Percentiles rank a stretch among this genome's conserved stretches.
Conservation (phyloP, 495 filamentous ascomycete species). For the Annulohypoxylon nitens region DNA sequence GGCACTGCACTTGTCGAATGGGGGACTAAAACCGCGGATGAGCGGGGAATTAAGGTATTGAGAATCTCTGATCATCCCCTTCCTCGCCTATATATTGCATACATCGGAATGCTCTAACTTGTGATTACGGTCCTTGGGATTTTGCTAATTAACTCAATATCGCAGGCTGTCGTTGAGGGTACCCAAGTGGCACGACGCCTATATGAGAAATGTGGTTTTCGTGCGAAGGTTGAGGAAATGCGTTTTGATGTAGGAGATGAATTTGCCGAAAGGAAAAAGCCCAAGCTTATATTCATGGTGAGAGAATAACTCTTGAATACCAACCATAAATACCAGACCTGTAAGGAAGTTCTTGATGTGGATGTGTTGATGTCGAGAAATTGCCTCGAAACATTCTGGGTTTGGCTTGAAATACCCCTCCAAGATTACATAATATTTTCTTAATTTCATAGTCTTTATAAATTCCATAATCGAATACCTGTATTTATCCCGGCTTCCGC, state of each 20-base stretch:
- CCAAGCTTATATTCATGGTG: slow-evolving; percentile 44
- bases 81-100: not conserved
- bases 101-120: not conserved
- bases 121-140: not conserved
- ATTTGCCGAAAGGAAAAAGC: slow-evolving; percentile 33
- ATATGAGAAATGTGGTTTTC: slow-evolving; percentile 47
- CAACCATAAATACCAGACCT: too few species aligned
- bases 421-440: not conserved
- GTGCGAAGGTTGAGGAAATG: slow-evolving; percentile 43
- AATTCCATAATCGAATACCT: not conserved
- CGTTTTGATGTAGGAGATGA: slow-evolving; percentile 35
- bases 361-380: not conserved
- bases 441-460: not conserved
- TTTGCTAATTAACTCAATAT: not conserved
- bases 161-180: slow-evolving; percentile 46
- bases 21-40: slow-evolving; percentile 62
- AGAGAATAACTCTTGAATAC: slow-evolving; percentile 23
- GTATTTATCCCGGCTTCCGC: not conserved
- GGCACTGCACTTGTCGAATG: slow-evolving; percentile 64
- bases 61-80: not conserved
- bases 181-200: slow-evolving; percentile 38
- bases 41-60: slow-evolving; percentile 43
- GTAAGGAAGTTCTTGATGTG: too few species aligned
- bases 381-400: not conserved
- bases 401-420: not conserved